Conservation (phyloP, 2,329 filamentous ascomycete genomes). For the Hortaea werneckii region DNA sequence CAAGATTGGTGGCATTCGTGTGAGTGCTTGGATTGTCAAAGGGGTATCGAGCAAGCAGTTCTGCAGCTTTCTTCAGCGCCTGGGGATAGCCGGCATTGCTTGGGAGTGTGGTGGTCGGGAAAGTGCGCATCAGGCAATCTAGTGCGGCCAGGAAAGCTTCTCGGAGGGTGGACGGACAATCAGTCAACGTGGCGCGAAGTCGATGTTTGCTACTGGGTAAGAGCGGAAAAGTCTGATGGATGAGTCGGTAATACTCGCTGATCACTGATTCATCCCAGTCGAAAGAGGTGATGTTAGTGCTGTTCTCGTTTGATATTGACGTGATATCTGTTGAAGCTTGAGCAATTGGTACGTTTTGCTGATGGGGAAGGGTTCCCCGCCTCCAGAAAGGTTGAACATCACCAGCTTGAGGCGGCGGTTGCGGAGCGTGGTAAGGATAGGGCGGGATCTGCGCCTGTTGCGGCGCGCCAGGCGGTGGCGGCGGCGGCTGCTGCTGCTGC, state of each 20-base stretch:
- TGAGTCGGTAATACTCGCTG: slow-evolving; percentile 48
- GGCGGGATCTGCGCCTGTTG: slow-evolving; percentile 5
- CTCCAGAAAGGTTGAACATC: slow-evolving; percentile 24
- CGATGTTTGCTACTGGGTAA: slow-evolving; percentile 48
- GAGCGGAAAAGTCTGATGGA: slow-evolving; percentile 59
- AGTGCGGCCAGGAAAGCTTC: slow-evolving; percentile 57
- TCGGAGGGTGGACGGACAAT: slow-evolving; percentile 47
- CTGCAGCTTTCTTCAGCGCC: slow-evolving; percentile 32
- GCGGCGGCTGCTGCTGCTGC: background rate
- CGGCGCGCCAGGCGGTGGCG: background rate
- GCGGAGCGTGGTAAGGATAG: slow-evolving; percentile 6
- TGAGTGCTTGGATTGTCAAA: slow-evolving; percentile 34
- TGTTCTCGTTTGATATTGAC: slow-evolving; percentile 6
- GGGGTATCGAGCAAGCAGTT: slow-evolving; percentile 34
- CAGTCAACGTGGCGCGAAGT: slow-evolving; percentile 47
- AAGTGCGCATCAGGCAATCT: slow-evolving; percentile 48
- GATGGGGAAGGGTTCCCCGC: slow-evolving; percentile 7
- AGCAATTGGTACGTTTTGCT: too few species aligned
- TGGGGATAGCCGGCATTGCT: slow-evolving; percentile 26
- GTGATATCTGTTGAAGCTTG: too few species aligned
- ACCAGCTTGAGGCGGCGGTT: slow-evolving; percentile 2
- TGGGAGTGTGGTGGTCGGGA: slow-evolving; percentile 30
- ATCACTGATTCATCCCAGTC: slow-evolving; percentile 39
- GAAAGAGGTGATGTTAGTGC: slow-evolving; percentile 18
- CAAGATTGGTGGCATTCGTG: slow-evolving; percentile 33